Conservation (phyloP, 2,329 filamentous ascomycete genomes). For the Aspergillus eucalypticola region DNA sequence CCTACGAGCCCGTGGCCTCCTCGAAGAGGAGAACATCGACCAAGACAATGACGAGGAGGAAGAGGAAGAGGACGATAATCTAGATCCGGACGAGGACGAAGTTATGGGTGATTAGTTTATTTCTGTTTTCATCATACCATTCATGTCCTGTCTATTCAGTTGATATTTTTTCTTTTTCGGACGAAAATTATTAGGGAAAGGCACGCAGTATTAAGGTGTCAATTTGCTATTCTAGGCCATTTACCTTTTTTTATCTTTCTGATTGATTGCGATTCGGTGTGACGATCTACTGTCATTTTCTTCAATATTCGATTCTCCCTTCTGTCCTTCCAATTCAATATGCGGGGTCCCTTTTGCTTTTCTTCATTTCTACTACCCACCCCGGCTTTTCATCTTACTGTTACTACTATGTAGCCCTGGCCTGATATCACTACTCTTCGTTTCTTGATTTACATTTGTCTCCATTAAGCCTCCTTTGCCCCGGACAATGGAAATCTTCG, state of each 20-base stretch:
- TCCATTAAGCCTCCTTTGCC: no score
- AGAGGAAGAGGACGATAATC: slow-evolving; percentile 30
- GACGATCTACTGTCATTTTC: not conserved
- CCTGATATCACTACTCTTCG: not conserved
- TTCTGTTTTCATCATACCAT: not conserved
- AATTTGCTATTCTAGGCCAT: not conserved
- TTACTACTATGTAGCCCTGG: not conserved
- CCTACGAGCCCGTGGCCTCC: not conserved
- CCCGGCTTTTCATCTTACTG: no score
- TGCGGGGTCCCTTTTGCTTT: slow-evolving; percentile 4
- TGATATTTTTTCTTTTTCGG: not conserved
- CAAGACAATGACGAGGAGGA: slow-evolving; percentile 47
- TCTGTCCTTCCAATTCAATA: no score
- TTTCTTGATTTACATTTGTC: no score
- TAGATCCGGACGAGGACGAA: slow-evolving; percentile 42
- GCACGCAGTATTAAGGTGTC: not conserved
- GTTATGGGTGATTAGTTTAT: slow-evolving; percentile 44
- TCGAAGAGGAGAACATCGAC: slow-evolving; percentile 36
- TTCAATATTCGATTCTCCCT: slow-evolving; percentile 1
- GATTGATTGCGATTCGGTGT: not conserved
- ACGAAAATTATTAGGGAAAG: not conserved
- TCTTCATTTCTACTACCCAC: slow-evolving; percentile 1
- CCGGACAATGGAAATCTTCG: no score
- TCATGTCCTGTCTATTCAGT: not conserved
- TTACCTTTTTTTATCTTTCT: not conserved